Evolutionary conservation across 2,329 filamentous ascomycete genomes (phyloP).

Genomic region (Microdochium paspali): DNA sequence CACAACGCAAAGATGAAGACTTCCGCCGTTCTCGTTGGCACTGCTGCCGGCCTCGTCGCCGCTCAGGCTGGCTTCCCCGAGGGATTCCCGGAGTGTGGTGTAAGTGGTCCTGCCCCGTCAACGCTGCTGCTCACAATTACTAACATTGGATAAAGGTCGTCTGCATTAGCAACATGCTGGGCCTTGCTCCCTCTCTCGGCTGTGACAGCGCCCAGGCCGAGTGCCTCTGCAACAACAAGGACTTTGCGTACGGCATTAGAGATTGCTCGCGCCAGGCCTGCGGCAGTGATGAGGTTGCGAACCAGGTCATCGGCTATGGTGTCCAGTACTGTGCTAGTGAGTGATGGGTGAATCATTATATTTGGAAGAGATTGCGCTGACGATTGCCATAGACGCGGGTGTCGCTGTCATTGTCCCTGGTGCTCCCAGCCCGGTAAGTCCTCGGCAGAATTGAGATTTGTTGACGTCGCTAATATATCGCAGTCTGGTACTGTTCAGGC

Average conservation of each 20-base stretch:
- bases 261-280: conserved; percentile 19
- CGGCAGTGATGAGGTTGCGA: conserved; percentile 6
- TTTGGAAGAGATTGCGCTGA: background rate
- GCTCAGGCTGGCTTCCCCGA: conserved; percentile 28
- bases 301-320: conserved; percentile 15
- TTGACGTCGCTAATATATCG: background rate
- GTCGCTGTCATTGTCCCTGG: conserved; percentile 5
- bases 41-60: conserved; percentile 27
- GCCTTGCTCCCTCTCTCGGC: conserved; percentile 31
- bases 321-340: conserved; percentile 18
- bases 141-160: conserved; percentile 26
- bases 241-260: conserved; percentile 28
- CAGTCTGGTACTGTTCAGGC: conserved; percentile 4
- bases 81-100: conserved; percentile 40
- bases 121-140: background rate
- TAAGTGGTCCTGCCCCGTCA: conserved; percentile 25
- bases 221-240: conserved; percentile 31
- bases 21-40: conserved; percentile 29
- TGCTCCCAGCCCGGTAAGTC: conserved; percentile 1
- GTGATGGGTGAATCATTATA: conserved; percentile 1
- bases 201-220: conserved; percentile 26
- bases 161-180: conserved; percentile 43
- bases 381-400: conserved; percentile 9
- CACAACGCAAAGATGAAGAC: conserved; percentile 39
- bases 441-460: background rate